Conservation (phyloP, 108 stramenopile species). For the Conticribra guillardii region DNA sequence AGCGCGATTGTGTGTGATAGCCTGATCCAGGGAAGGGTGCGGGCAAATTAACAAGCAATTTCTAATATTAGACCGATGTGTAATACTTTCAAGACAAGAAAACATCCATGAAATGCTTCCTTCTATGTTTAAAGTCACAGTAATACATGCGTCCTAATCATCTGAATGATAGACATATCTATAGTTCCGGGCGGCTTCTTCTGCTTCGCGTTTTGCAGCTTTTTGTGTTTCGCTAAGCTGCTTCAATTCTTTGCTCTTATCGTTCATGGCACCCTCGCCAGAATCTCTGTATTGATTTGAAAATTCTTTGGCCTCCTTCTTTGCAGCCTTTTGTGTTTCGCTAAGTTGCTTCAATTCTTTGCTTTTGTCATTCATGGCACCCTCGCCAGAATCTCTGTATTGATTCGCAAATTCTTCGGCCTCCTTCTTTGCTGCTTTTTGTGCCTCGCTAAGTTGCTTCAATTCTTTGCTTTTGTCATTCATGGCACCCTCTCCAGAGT, state of each 20-base stretch:
- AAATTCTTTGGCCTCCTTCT: neutral
- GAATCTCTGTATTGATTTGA: neutral
- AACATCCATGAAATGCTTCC: too few species aligned
- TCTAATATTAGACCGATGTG: too few species aligned
- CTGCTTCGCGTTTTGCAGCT: neutral
- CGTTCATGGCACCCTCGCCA: neutral
- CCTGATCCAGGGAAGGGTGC: too few species aligned
- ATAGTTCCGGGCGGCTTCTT: neutral
- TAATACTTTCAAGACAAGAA: too few species aligned
- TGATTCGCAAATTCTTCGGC: conserved; percentile 7
- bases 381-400: neutral
- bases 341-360: neutral
- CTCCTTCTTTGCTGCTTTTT: conserved; percentile 2
- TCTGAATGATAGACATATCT: neutral
- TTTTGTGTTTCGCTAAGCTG: neutral
- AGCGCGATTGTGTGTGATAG: too few species aligned
- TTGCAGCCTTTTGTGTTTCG: neutral
- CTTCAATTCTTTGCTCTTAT: neutral
- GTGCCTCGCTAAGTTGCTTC: neutral
- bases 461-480: neutral
- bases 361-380: neutral
- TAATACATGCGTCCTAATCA: too few species aligned
- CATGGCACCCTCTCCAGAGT: neutral
- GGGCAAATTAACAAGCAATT: too few species aligned
- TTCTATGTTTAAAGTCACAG: too few species aligned